Evolutionary conservation across 768 basidiomycete species (phyloP).

Genomic region (Amylocystis lapponica): DNA sequence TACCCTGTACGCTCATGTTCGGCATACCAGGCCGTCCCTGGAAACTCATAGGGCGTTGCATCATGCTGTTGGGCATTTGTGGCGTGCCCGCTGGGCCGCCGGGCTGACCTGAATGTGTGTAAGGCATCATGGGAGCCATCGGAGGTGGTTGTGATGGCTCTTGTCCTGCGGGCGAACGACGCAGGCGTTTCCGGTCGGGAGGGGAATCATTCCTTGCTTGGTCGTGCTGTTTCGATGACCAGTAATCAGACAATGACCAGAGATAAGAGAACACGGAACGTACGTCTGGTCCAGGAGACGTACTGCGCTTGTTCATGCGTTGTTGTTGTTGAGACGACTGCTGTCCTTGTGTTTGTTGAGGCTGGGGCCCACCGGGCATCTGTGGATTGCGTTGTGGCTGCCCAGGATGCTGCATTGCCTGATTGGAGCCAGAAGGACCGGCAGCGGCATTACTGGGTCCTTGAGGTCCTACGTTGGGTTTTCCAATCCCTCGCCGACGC

Average conservation of each 20-base stretch:
- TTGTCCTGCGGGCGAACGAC: constrained; percentile 25
- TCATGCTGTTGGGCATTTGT: constrained; percentile 34
- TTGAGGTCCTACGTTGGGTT: constrained; percentile 12
- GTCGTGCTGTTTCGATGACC: constrained; percentile 19
- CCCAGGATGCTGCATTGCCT: constrained; percentile 23
- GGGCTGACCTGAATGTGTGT: constrained; percentile 21
- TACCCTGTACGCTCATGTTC: constrained; percentile 22
- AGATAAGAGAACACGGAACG: constrained; percentile 4
- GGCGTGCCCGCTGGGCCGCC: constrained; percentile 22
- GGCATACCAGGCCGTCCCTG: constrained; percentile 22
- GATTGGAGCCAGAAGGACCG: constrained; percentile 27
- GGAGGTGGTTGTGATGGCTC: constrained; percentile 33
- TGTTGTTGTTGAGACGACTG: constrained; percentile 37
- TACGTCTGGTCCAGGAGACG: constrained; percentile 31
- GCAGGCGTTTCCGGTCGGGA: constrained; percentile 26
- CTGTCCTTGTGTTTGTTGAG: constrained; percentile 22
- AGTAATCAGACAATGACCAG: constrained; percentile 1
- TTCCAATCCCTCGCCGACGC: neutral
- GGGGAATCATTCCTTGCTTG: constrained; percentile 27
- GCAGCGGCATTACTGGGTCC: constrained; percentile 32
- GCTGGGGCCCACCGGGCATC: constrained; percentile 10
- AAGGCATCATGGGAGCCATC: constrained; percentile 30
- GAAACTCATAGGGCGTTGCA: constrained; percentile 32
- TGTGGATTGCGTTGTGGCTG: constrained; percentile 29
- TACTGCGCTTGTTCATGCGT: constrained; percentile 27